Evolutionary conservation across 1,284 basidiomycete genomes (phyloP), one percentile per base, ranked within the genome.

Genomic region (Cerrena zonata): DNA sequence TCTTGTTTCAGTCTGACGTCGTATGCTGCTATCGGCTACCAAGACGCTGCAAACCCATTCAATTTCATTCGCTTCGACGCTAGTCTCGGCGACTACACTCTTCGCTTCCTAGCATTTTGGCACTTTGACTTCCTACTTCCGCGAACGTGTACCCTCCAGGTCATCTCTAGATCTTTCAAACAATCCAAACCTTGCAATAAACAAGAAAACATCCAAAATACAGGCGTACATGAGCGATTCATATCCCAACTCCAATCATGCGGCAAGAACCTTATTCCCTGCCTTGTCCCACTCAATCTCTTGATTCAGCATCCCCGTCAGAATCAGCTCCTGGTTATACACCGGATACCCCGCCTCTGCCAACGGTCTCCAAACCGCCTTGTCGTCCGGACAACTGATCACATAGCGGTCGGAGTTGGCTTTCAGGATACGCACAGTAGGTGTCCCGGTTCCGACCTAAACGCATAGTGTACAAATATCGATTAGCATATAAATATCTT

Each of bases 301-400:
- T 62, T 90, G 88, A 53, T 70, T 77, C 60, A 89, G 64, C 2
- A 80, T 78, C 0, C 76, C 78, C 22, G 72, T 78, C 49, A 90
- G 64, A 5, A 91, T 65, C 18, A 90, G 67, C 62, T 90, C 87
- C 15, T 76, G 72, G 1, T 71, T 76, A 65, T 87, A 90, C n/a
- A 91, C 71, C 5, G 73, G 71, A 56, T 77, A 70, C 0, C 74
- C 74, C 3, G 76, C 66, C 22, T 75, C 61, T 0, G 67, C 69
- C 27, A 90, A 68, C 1, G 78, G 73, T 26, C 77, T 65, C 84
- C 86, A 89, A 12, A 82, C 75, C 2, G 72, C 66, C 21, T 68
- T 66, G 56, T 89, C 88, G 21, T 77, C 80, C 21, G 66, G 61
- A 50, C 78, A 81, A 0, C 86, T 86, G 26, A 91, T 72, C 21